A percentile compares a stretch with the other conserved stretches of the same genome.
These are phyloP conservation scores for Novymonas esmeraldas DNA, from an alignment of 208 protist species.

Conservation along the genomic window DNA sequence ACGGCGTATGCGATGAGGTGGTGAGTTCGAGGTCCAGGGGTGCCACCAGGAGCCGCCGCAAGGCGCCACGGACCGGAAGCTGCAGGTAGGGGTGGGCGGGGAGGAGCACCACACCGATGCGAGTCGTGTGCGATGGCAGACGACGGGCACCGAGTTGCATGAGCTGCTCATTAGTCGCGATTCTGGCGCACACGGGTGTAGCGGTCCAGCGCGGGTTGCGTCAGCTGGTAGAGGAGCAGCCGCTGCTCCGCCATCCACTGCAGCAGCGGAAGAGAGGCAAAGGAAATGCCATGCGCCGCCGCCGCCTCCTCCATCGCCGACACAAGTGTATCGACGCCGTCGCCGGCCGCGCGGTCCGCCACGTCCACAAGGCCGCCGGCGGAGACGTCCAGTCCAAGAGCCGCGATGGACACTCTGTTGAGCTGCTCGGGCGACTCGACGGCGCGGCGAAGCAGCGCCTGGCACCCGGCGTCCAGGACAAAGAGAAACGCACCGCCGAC, in stretches of 20 bases:
- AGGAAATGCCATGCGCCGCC: neutral
- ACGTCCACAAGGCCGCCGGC: slow-evolving; percentile 63
- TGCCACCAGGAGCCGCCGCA: too few species aligned
- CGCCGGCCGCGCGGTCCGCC: slow-evolving; percentile 39
- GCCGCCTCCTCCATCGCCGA: slow-evolving; percentile 21
- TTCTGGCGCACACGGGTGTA: slow-evolving; percentile 2
- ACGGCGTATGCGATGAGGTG: too few species aligned
- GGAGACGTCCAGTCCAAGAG: slow-evolving; percentile 42
- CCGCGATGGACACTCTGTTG: slow-evolving; percentile 57
- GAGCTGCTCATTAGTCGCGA: neutral
- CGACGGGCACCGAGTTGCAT: too few species aligned
- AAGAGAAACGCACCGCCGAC: slow-evolving; percentile 36
- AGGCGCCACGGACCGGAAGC: too few species aligned
- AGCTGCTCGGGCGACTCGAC: slow-evolving; percentile 40
- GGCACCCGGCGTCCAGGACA: slow-evolving; percentile 48
- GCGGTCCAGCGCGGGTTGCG: neutral
- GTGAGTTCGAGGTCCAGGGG: too few species aligned
- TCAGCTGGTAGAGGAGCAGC: slow-evolving; percentile 38
- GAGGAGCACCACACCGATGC: too few species aligned
- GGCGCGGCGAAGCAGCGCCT: slow-evolving; percentile 36
- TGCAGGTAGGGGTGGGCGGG: too few species aligned
- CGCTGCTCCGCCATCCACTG: slow-evolving; percentile 30
- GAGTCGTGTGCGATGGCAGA: too few species aligned
- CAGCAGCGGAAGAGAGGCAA: slow-evolving; percentile 36
- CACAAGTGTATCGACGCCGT: slow-evolving; percentile 10